phyloP scores from a whole-genome alignment of 768 basidiomycete genomes.

The Kwoniella bestiolae region DNA sequence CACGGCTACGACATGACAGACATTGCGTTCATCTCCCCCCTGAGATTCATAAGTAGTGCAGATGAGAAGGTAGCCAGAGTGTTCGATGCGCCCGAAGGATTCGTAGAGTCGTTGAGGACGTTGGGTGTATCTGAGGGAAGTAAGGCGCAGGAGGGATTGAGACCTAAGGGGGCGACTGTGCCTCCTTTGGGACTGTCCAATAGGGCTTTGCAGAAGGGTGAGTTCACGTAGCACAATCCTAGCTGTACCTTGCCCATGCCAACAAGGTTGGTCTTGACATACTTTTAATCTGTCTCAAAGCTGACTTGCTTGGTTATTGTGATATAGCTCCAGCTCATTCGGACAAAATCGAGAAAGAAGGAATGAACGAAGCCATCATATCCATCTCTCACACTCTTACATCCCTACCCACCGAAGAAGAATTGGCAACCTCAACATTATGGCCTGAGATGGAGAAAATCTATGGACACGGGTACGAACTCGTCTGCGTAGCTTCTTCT shows the following conservation, averaged over 20 bases:
- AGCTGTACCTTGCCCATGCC: neutral
- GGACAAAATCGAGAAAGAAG: constrained; percentile 26
- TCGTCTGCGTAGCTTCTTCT: constrained; percentile 78
- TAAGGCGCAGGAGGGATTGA: constrained; percentile 10
- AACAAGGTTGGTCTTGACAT: too few species aligned
- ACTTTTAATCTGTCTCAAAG: too few species aligned
- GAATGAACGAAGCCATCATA: constrained; percentile 48
- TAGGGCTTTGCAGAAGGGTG: constrained; percentile 79
- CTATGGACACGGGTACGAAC: constrained; percentile 98
- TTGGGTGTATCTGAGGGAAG: constrained; percentile 57
- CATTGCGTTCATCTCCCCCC: constrained; percentile 72
- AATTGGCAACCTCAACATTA: constrained; percentile 80
- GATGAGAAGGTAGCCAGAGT: constrained; percentile 95
- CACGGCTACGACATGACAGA: constrained; percentile 94
- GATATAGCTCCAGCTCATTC: constrained; percentile 33
- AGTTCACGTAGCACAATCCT: constrained; percentile 22
- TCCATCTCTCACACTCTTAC: constrained; percentile 54
- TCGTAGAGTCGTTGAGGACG: constrained; percentile 68
- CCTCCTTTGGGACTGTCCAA: constrained; percentile 94
- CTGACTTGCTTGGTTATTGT: constrained; percentile 10
- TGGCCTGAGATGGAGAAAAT: constrained; percentile 98
- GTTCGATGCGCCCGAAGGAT: constrained; percentile 85
- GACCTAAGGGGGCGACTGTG: constrained; percentile 72
- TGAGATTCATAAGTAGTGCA: constrained; percentile 85
- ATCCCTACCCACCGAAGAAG: constrained; percentile 76